Percentiles rank a stretch among this genome's conserved stretches.
Conservation (phyloP, 2,329 filamentous ascomycete species). For the Aschersonia sp. region DNA sequence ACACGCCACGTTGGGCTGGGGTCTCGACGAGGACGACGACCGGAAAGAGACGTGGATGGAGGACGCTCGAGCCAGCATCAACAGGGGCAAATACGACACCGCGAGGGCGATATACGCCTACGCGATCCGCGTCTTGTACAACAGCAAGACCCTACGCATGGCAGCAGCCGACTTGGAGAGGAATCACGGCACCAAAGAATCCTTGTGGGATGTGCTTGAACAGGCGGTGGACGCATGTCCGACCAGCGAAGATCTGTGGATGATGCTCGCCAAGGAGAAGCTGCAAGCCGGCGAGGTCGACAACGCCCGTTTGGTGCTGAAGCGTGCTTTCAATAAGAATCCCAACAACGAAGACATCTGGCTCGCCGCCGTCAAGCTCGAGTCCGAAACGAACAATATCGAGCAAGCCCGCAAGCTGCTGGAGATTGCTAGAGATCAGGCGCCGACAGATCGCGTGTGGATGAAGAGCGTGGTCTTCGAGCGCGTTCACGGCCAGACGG, state of each 20-base stretch:
- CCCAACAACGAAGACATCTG: slow-evolving; percentile 97
- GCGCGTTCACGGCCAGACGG: slow-evolving; percentile 63
- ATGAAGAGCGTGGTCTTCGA: slow-evolving; percentile 94
- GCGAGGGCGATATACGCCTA: slow-evolving; percentile 90
- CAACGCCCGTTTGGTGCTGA: slow-evolving; percentile 73
- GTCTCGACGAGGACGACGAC: slow-evolving; percentile 89
- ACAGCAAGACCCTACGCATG: slow-evolving; percentile 77
- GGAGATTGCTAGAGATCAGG: slow-evolving; percentile 69
- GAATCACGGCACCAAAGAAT: slow-evolving; percentile 72
- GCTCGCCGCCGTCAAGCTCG: slow-evolving; percentile 89
- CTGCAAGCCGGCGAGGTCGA: slow-evolving; percentile 82
- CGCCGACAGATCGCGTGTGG: slow-evolving; percentile 91
- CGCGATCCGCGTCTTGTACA: slow-evolving; percentile 76
- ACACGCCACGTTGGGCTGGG: slow-evolving; percentile 83
- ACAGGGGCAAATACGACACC: slow-evolving; percentile 73
- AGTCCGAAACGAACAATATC: slow-evolving; percentile 75
- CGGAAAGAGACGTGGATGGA: slow-evolving; percentile 93
- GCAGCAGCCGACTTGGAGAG: slow-evolving; percentile 85
- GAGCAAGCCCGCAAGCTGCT: slow-evolving; percentile 74
- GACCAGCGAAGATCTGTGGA: slow-evolving; percentile 82
- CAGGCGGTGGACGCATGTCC: slow-evolving; percentile 91
- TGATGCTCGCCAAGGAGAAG: slow-evolving; percentile 90
- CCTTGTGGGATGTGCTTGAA: slow-evolving; percentile 72
- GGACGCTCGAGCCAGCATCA: slow-evolving; percentile 73
- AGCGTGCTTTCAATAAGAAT: slow-evolving; percentile 84